phyloP scores from a whole-genome alignment of 208 protist genomes.

The Leishmania mexicana region DNA sequence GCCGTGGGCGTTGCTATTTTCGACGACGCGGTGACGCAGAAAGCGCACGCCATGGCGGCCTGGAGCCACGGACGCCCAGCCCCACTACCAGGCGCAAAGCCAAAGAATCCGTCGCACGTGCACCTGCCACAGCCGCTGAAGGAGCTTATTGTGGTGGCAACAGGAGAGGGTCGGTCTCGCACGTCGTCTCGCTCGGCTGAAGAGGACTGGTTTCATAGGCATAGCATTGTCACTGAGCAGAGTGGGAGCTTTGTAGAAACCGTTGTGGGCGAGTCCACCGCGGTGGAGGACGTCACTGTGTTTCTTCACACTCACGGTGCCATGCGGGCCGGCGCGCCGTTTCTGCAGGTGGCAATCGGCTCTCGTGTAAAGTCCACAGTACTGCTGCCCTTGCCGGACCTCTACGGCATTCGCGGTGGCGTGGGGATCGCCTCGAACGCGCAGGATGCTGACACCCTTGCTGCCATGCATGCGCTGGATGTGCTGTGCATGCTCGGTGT shows the following conservation, averaged over 20 bases:
- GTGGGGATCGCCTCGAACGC: constrained; percentile 68
- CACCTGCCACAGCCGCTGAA: constrained; percentile 68
- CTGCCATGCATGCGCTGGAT: constrained; percentile 89
- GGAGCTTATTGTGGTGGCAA: constrained; percentile 28
- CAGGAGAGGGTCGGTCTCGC: constrained; percentile 18
- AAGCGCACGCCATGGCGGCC: constrained; percentile 68
- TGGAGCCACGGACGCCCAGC: constrained; percentile 81
- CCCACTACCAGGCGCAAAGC: constrained; percentile 51
- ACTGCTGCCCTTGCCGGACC: constrained; percentile 69
- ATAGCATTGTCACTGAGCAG: constrained; percentile 59
- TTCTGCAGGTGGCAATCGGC: constrained; percentile 48
- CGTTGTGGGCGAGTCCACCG: constrained; percentile 38
- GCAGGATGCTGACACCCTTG: constrained; percentile 59
- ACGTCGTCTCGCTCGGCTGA: constrained; percentile 56
- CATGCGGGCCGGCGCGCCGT: constrained; percentile 54
- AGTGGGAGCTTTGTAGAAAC: constrained; percentile 66
- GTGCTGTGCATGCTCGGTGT: constrained; percentile 65
- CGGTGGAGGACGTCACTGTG: constrained; percentile 44
- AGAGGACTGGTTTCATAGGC: constrained; percentile 68
- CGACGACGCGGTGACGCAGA: constrained; percentile 58
- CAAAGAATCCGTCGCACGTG: constrained; percentile 49
- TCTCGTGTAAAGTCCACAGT: constrained; percentile 68
- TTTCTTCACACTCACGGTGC: constrained; percentile 44
- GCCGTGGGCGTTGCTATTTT: constrained; percentile 61
- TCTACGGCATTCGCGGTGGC: constrained; percentile 82